These are phyloP conservation scores for Xylaria venustula DNA, from an alignment of 495 filamentous ascomycete species.

Conservation along the genomic window DNA sequence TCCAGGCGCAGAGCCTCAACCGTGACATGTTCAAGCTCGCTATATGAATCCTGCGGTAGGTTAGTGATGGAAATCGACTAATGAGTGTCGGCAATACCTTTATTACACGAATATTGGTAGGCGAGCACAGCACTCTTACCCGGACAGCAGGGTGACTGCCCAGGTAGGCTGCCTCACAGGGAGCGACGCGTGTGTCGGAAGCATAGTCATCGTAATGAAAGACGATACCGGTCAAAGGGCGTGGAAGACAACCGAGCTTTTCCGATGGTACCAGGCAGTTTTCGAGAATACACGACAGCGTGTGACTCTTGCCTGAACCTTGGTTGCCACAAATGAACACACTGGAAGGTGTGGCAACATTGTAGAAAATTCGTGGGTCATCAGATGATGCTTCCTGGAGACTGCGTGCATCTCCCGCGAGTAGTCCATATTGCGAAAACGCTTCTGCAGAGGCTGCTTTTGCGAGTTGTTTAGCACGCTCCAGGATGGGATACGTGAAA, in stretches of 20 bases:
- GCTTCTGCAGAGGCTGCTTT: neutral
- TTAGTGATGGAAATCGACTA: neutral
- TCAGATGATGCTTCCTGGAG: constrained; percentile 3
- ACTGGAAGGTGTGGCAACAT: constrained; percentile 65
- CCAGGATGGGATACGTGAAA: constrained; percentile 37
- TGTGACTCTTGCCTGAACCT: constrained; percentile 76
- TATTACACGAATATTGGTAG: constrained; percentile 55
- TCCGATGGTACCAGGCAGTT: constrained; percentile 50
- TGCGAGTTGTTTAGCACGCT: constrained; percentile 18
- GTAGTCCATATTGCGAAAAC: constrained; percentile 41
- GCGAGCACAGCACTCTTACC: constrained; percentile 63
- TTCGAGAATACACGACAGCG: constrained; percentile 68
- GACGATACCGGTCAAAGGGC: constrained; percentile 61
- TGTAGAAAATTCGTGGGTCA: constrained; percentile 61
- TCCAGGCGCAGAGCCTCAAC: constrained; percentile 58
- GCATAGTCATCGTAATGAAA: constrained; percentile 69
- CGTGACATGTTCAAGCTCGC: constrained; percentile 36
- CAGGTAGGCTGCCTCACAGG: constrained; percentile 70
- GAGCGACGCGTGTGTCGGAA: constrained; percentile 48
- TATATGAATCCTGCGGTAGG: constrained; percentile 30
- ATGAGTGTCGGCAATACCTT: constrained; percentile 28
- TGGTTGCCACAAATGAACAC: constrained; percentile 77
- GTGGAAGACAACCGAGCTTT: constrained; percentile 34
- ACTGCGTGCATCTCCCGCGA: constrained; percentile 32
- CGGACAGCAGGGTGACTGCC: constrained; percentile 51